Conservation (phyloP, 2,329 filamentous ascomycete genomes). For the Cytospora leucostoma region DNA sequence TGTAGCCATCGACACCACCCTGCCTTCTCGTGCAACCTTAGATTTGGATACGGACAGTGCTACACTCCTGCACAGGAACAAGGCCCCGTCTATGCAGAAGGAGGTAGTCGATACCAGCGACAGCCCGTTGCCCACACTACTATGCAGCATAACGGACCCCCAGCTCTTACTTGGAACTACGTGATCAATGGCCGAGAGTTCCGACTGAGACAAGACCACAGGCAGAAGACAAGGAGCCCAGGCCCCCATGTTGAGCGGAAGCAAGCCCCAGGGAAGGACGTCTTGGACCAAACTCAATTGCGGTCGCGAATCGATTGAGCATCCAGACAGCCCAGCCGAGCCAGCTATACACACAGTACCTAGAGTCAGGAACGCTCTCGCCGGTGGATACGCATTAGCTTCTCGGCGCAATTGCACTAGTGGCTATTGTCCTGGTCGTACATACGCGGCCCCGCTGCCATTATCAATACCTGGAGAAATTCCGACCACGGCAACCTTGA, state of each 20-base stretch:
- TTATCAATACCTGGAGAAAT: background rate
- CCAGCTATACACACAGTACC: background rate
- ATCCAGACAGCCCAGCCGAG: background rate
- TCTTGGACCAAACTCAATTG: constrained; percentile 19
- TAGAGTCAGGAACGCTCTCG: background rate
- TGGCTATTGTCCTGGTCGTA: background rate
- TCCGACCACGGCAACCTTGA: background rate
- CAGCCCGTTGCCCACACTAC: background rate
- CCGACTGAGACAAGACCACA: background rate
- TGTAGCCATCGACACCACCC: background rate
- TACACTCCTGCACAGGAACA: background rate
- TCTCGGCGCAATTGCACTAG: background rate
- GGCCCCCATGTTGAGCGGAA: constrained; percentile 12
- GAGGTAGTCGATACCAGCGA: constrained; percentile 4
- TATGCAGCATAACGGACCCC: background rate
- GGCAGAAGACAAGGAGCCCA: constrained; percentile 14
- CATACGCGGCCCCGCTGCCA: background rate
- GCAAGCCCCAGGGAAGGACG: constrained; percentile 8
- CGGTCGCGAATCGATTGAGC: background rate
- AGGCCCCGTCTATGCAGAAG: background rate
- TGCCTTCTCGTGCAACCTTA: constrained; percentile 14
- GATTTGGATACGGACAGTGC: constrained; percentile 15
- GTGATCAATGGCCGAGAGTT: constrained; percentile 18
- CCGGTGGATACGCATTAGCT: background rate
- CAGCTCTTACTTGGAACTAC: constrained; percentile 9